These are phyloP conservation scores for Aureobasidium leucospermi DNA, from an alignment of 2,329 filamentous ascomycete genomes.

Conservation along the genomic window DNA sequence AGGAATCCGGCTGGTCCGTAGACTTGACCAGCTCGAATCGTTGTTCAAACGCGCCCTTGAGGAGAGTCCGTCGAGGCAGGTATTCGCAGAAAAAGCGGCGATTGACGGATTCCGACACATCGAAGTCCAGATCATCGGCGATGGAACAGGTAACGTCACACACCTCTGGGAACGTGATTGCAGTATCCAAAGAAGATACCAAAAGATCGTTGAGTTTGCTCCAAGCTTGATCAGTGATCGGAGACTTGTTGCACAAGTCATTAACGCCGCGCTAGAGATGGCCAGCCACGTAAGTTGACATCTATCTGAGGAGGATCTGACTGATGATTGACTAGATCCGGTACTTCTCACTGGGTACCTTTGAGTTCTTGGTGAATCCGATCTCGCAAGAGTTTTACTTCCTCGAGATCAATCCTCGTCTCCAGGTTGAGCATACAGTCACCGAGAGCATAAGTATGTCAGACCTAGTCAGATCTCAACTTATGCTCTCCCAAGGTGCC, in stretches of 20 bases:
- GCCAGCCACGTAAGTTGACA: conserved; percentile 31
- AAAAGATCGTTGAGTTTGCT: conserved; percentile 55
- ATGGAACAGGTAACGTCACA: conserved; percentile 44
- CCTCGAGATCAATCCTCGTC: conserved; percentile 52
- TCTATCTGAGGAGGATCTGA: neutral
- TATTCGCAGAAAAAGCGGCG: conserved; percentile 57
- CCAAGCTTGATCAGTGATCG: conserved; percentile 46
- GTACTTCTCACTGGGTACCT: conserved; percentile 55
- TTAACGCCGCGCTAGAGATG: conserved; percentile 48
- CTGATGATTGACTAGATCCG: conserved; percentile 29
- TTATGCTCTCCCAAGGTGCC: conserved; percentile 47
- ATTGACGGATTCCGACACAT: conserved; percentile 54
- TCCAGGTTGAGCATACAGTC: conserved; percentile 57
- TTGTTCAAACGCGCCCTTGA: conserved; percentile 47
- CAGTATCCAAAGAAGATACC: conserved; percentile 53
- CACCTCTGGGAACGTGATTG: conserved; percentile 57
- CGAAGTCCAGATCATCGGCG: conserved; percentile 55
- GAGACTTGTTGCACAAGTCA: conserved; percentile 40
- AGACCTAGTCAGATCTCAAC: conserved; percentile 50
- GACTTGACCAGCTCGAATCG: conserved; percentile 31
- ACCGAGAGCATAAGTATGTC: conserved; percentile 48
- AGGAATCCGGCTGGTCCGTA: conserved; percentile 49
- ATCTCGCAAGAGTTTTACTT: conserved; percentile 47
- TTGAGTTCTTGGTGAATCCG: conserved; percentile 55
- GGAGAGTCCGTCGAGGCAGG: conserved; percentile 51